Base-by-base conservation (phyloP, 441 rosid genomes). In the Raphanus hybrid region DNA sequence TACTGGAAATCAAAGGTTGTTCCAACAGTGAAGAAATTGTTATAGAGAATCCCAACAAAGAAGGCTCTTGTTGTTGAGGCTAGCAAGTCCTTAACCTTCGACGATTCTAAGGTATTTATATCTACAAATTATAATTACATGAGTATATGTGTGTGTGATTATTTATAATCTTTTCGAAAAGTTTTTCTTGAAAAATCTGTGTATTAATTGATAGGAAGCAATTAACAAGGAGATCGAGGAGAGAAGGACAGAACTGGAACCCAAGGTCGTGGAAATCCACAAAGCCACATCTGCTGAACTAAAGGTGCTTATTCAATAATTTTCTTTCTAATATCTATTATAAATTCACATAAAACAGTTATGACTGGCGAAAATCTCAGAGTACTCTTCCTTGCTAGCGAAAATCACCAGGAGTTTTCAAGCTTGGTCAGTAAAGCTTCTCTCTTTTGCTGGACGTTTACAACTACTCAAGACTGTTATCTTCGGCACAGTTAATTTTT, bases 1-100 rank as follows among this genome's bases (percentile, higher is more conserved):
- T 92, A 87, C 73, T 90, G 97, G 97, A 90, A 83, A 83, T 64
- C 91, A 0, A 92, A 87, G 87, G 88, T 92, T 78, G 87, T 90
- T 71, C 95, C 95, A 43, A 87, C 81, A 81, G 82, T 92, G 86
- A 89, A 86, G 86, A 92, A 82, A 79, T 86, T 90, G 74, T 90
- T 92, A 41, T 89, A 88, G 83, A 89, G 84, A 70, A 85, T 81
- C 39, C 73, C 83, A 11, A 43, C 83, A 32, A 88, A 86, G 82
- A 90, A 92, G 78, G 75, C 88, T 55, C 85, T 87, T 69, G 90
- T 88, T 73, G 89, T 84, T 67, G 93, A 90, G 81, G 88, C 88
- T 41, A 65, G 55, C 69, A 65, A 65, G 34, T 5, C 8, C 48
- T 64, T 64, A 64, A 37, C 69, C 32, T 65, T 65, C 45, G 69